Evolutionary conservation across 2,329 filamentous ascomycete genomes (phyloP).

Genomic region (Cadophora gregata): DNA sequence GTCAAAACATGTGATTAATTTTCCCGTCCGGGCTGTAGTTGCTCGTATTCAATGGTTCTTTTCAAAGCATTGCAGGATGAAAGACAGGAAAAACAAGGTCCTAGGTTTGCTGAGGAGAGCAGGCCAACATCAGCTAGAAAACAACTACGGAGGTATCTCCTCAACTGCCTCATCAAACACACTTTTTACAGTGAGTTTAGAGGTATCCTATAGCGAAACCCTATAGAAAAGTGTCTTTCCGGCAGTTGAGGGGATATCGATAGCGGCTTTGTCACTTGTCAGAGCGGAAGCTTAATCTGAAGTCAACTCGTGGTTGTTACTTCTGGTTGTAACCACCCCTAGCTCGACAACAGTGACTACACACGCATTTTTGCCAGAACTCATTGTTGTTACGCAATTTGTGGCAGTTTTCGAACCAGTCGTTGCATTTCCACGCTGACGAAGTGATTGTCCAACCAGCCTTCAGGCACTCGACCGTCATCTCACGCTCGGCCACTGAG

Average conservation of each 20-base stretch:
- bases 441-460: constrained; percentile 7
- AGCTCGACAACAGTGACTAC: neutral
- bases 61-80: neutral
- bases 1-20: neutral
- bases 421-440: neutral
- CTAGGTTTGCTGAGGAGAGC: neutral
- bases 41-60: neutral
- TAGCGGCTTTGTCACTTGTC: neutral
- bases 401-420: neutral
- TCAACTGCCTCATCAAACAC: no score
- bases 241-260: no score
- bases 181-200: no score
- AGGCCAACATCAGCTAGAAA: no score
- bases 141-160: no score
- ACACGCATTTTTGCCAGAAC: neutral
- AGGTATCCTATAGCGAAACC: no score
- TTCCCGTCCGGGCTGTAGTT: neutral
- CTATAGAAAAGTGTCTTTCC: no score
- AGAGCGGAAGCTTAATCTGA: neutral
- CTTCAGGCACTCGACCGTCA: neutral
- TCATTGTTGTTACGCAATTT: neutral
- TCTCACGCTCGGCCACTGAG: neutral
- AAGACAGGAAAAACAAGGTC: neutral
- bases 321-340: neutral
- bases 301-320: neutral